Evolutionary conservation across 257 asterid species (phyloP), one percentile per base, ranked within the genome.

Genomic region (Solanum medicagineum): DNA sequence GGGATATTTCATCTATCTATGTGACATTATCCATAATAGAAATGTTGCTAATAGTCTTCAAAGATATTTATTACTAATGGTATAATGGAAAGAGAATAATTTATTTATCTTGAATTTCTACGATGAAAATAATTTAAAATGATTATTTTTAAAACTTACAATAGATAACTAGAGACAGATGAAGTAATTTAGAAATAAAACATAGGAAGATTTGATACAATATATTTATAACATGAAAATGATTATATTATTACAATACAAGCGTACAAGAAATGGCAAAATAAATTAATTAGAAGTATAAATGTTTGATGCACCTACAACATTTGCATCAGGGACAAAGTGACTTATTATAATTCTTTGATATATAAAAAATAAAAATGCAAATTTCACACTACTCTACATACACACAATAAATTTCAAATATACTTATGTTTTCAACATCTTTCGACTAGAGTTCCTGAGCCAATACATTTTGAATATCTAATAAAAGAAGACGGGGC

Each of bases 191-290:
- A 0, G 44, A 65, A 65, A n/a, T 44, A 26, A 32, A 68, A 68
- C 8, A 68, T 68, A 8, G 24, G 14, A 68, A 68, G 10, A 5
- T 22, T 69, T 40, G 59, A 29, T 22, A 24, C 22, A 24, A 69
- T 80, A 15, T 84, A 84, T 80, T 20, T 86, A 86, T 84, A 79
- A 40, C 60, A 84, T 17, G 2, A 70, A 80, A 47, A n/a, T 42
- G 83, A 83, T 84, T 73, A 65, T 44, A 83, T 84, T 44, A 84
- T 85, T 89, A 92, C 93, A 88, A 85, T 88, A 92, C 94, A 88
- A 83, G 26, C 22, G 45, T 60, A 56, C 75, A 49, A 29, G 8
- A 45, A 24, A 53, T n/a, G 20, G 62, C 26, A 85, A 55, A 77
- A 10, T 3, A 36, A 20, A 20, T 9, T n/a, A n/a, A 22, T 22